Evolutionary conservation across 345 rosid species (phyloP).

Genomic region (Hibiscus mutabilis): DNA sequence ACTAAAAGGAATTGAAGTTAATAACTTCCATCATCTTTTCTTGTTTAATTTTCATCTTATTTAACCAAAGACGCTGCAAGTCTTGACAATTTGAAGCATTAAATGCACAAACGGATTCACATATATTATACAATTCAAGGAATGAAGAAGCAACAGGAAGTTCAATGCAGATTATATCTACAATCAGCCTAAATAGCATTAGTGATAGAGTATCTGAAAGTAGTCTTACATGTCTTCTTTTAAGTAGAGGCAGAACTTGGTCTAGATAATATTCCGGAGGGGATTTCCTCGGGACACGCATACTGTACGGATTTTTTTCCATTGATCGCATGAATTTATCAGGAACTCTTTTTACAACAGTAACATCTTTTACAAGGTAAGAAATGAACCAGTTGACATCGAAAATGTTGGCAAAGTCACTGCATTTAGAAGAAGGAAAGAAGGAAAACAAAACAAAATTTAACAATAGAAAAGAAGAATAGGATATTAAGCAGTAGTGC

Average conservation of each 20-base stretch:
- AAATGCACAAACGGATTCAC: background rate
- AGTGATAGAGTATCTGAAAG: background rate
- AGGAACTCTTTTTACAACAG: constrained; percentile 92
- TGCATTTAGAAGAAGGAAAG: constrained; percentile 32
- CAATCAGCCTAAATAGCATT: background rate
- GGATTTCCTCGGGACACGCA: constrained; percentile 97
- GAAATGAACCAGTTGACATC: constrained; percentile 92
- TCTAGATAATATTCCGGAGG: constrained; percentile 87
- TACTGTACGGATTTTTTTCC: constrained; percentile 96
- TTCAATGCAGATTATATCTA: background rate
- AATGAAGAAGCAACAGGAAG: background rate
- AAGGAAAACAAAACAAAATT: background rate
- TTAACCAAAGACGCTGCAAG: background rate
- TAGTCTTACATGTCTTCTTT: constrained; percentile 46
- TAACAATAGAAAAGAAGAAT: background rate
- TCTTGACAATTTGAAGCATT: constrained; percentile 6
- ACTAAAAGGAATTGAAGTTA: background rate
- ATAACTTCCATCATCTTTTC: background rate
- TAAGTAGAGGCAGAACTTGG: constrained; percentile 86
- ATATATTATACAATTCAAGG: background rate
- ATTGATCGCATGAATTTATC: constrained; percentile 82
- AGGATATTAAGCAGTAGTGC: background rate
- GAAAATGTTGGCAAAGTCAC: constrained; percentile 82
- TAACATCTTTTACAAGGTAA: constrained; percentile 80
- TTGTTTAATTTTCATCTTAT: background rate